phyloP scores from a whole-genome alignment of 768 basidiomycete genomes.

The Ramaria sp. region DNA sequence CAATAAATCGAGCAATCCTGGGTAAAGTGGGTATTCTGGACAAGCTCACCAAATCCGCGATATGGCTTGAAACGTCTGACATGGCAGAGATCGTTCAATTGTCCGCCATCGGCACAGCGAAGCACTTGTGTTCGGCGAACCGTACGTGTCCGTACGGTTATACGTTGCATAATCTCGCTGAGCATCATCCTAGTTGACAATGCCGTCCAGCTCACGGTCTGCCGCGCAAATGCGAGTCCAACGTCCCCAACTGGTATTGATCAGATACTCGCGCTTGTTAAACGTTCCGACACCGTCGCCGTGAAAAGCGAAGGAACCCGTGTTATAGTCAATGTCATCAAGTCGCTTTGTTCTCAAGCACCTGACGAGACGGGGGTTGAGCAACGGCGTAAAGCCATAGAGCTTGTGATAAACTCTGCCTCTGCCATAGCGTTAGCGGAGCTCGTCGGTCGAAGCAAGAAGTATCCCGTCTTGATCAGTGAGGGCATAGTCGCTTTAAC shows the following conservation, averaged over 20 bases:
- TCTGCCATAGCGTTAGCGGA: conserved; percentile 53
- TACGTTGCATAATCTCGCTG: conserved; percentile 16
- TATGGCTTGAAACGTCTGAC: conserved; percentile 67
- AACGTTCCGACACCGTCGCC: conserved; percentile 70
- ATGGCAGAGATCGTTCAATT: conserved; percentile 83
- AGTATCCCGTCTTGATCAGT: conserved; percentile 78
- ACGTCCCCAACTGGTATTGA: conserved; percentile 40
- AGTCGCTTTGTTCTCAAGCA: conserved; percentile 55
- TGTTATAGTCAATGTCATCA: conserved; percentile 76
- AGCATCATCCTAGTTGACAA: conserved; percentile 29
- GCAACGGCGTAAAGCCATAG: conserved; percentile 43
- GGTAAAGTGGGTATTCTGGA: conserved; percentile 53
- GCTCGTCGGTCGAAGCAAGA: conserved; percentile 64
- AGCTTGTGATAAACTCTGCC: conserved; percentile 37
- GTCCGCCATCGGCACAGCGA: conserved; percentile 77
- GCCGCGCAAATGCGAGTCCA: conserved; percentile 21
- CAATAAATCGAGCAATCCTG: conserved; percentile 47
- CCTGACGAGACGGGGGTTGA: conserved; percentile 30
- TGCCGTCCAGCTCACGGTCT: conserved; percentile 40
- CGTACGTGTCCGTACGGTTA: conserved; percentile 34
- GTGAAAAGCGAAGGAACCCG: conserved; percentile 87
- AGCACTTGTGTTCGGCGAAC: conserved; percentile 74
- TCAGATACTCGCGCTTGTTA: conserved; percentile 62
- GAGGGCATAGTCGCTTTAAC: conserved; percentile 82
- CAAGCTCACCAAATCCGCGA: conserved; percentile 45